These are phyloP conservation scores for Rhodotorula sp. DNA, from an alignment of 1,284 basidiomycete genomes.

Conservation along the genomic window DNA sequence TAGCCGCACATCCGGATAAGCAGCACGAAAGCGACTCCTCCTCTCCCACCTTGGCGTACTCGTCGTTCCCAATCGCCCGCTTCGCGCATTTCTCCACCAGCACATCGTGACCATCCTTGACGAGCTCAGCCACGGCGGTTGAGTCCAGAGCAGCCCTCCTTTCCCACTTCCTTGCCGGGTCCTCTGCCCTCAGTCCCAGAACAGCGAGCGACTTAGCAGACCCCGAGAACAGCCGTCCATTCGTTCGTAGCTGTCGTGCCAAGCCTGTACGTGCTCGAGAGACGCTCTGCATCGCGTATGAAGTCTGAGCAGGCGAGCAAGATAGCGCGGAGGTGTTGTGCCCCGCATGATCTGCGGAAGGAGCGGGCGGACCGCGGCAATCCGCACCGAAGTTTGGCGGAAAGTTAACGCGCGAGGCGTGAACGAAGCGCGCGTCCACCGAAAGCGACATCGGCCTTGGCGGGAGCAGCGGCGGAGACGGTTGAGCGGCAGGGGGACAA, in stretches of 20 bases:
- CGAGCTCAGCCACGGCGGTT: conserved; percentile 60
- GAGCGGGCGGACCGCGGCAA: no score
- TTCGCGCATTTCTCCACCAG: conserved; percentile 71
- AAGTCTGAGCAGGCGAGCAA: no score
- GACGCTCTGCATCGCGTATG: background rate
- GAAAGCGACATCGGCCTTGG: no score
- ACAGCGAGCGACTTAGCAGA: background rate
- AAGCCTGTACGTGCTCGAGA: background rate
- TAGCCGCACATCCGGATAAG: background rate
- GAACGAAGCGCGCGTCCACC: no score
- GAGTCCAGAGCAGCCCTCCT: conserved; percentile 79
- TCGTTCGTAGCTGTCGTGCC: no score
- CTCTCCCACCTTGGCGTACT: conserved; percentile 63
- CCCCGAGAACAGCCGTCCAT: no score
- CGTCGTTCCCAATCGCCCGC: conserved; percentile 64
- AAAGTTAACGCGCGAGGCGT: no score
- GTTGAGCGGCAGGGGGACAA: no score
- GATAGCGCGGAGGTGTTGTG: no score
- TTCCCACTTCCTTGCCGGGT: conserved; percentile 78
- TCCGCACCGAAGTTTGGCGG: no score
- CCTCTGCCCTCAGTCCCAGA: conserved; percentile 71
- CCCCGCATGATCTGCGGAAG: no score
- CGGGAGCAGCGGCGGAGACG: no score
- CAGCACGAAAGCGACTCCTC: background rate
- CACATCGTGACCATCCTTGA: conserved; percentile 61